Conservation (phyloP, 495 filamentous ascomycete species). For the Neurospora discreta region DNA sequence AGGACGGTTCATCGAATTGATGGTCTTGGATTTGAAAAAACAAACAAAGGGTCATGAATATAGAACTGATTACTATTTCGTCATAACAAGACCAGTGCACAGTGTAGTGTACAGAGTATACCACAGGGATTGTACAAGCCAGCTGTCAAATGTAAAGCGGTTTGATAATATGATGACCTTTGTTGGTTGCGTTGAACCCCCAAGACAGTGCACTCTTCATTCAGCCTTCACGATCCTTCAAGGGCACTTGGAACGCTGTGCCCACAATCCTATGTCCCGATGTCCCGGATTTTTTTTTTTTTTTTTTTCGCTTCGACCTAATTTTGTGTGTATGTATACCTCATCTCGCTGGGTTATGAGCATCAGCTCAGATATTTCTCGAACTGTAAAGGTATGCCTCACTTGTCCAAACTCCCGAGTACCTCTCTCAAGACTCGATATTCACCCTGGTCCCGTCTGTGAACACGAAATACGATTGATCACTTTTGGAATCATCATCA, state of each 20-base stretch:
- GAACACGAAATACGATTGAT: background rate
- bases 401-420: background rate
- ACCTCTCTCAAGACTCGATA: background rate
- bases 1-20: conserved; percentile 11
- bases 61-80: background rate
- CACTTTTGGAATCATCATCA: background rate
- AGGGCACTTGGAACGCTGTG: too few relatives aligned
- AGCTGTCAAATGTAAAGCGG: background rate
- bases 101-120: background rate
- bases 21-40: background rate
- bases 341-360: background rate
- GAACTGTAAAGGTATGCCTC: background rate
- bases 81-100: background rate
- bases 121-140: background rate
- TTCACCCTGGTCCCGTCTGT: background rate
- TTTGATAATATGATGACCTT: background rate
- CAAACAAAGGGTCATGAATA: too few relatives aligned
- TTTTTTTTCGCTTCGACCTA: background rate
- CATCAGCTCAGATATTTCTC: background rate
- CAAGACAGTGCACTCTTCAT: too few relatives aligned
- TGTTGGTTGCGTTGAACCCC: background rate
- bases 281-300: background rate
- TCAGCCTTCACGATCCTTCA: too few relatives aligned
- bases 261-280: background rate
- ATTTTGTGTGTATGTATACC: background rate